phyloP scores from a whole-genome alignment of 2,329 filamentous ascomycete genomes.

The Bipolaris zeicola region DNA sequence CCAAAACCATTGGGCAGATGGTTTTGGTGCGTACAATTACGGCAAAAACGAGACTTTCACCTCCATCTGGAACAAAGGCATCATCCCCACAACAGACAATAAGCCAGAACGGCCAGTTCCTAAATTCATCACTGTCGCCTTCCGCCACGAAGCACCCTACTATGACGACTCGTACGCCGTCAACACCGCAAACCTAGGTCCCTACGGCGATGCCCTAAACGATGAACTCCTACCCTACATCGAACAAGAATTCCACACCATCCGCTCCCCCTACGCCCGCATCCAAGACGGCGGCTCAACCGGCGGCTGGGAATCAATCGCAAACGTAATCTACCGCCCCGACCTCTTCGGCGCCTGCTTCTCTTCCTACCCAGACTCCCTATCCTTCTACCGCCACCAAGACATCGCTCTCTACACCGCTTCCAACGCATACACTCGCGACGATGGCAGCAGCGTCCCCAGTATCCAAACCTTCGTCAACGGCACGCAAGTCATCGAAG shows the following conservation, averaged over 20 bases:
- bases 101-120: slow-evolving; percentile 36
- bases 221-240: slow-evolving; percentile 48
- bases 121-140: slow-evolving; percentile 46
- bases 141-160: slow-evolving; percentile 48
- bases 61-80: slow-evolving; percentile 39
- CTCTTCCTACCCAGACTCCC: slow-evolving; percentile 47
- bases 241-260: slow-evolving; percentile 45
- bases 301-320: slow-evolving; percentile 47
- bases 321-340: slow-evolving; percentile 46
- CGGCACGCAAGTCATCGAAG: slow-evolving; percentile 31
- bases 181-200: slow-evolving; percentile 49
- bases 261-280: slow-evolving; percentile 45
- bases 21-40: slow-evolving; percentile 31
- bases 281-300: slow-evolving; percentile 48
- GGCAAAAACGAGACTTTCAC: slow-evolving; percentile 24
- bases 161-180: slow-evolving; percentile 51
- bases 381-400: slow-evolving; percentile 48
- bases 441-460: slow-evolving; percentile 35
- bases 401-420: slow-evolving; percentile 45
- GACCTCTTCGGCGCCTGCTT: slow-evolving; percentile 49
- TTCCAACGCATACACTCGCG: slow-evolving; percentile 37
- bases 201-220: slow-evolving; percentile 49
- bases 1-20: slow-evolving; percentile 43
- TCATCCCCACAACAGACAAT: slow-evolving; percentile 35
- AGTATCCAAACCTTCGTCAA: slow-evolving; percentile 41